Percentiles rank a stretch among this genome's conserved stretches.
These are phyloP conservation scores for Erythrobasidium yunnanense DNA, from an alignment of 768 basidiomycete genomes.

Conservation along the genomic window DNA sequence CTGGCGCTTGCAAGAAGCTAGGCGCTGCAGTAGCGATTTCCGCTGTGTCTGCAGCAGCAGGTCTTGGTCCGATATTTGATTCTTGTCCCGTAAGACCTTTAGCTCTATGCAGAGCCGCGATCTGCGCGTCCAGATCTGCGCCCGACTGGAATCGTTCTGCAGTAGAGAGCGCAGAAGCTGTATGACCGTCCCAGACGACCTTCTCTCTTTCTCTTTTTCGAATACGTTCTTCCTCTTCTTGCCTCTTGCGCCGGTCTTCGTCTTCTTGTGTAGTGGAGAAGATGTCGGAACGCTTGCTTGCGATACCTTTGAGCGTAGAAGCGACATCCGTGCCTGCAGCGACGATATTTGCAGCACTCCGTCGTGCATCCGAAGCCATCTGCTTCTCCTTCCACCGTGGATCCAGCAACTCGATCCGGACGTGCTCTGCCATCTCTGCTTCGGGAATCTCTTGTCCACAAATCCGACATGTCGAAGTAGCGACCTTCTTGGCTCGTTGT, in stretches of 20 bases:
- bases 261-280: slow-evolving; percentile 92
- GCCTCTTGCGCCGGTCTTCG: slow-evolving; percentile 56
- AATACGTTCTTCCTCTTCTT: slow-evolving; percentile 74
- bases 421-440: slow-evolving; percentile 91
- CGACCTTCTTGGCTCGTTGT: slow-evolving; percentile 49
- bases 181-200: slow-evolving; percentile 98
- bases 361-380: slow-evolving; percentile 73
- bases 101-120: slow-evolving; percentile 81
- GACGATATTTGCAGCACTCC: slow-evolving; percentile 49
- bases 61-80: slow-evolving; percentile 23
- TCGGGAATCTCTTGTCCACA: slow-evolving; percentile 94
- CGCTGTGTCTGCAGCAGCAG: slow-evolving; percentile 23
- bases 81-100: slow-evolving; percentile 53
- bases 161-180: slow-evolving; percentile 80
- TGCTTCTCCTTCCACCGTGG: slow-evolving; percentile 97
- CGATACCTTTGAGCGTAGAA: slow-evolving; percentile 81
- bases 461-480: slow-evolving; percentile 64
- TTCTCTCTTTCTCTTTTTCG: slow-evolving; percentile 80
- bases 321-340: slow-evolving; percentile 71
- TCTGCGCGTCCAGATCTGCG: slow-evolving; percentile 95
- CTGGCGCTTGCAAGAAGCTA: slow-evolving; percentile 56
- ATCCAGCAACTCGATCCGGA: slow-evolving; percentile 94
- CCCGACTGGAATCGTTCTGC: slow-evolving; percentile 85
- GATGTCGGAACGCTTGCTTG: slow-evolving; percentile 90
- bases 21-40: slow-evolving; percentile 50